These are phyloP conservation scores for Sclerotinia glacialis DNA, from an alignment of 2,329 filamentous ascomycete species.

Conservation along the genomic window DNA sequence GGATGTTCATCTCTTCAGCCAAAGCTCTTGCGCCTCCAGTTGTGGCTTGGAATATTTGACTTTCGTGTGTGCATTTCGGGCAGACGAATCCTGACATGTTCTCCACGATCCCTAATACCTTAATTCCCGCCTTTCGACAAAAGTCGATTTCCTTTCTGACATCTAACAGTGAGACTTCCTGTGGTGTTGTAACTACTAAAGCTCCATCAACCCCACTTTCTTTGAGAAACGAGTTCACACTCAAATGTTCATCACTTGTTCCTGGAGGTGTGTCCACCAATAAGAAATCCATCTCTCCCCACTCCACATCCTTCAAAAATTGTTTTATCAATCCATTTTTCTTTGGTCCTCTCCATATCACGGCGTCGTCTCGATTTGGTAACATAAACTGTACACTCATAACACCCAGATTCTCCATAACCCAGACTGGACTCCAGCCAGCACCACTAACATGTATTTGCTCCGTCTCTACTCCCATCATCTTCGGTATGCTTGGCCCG, in stretches of 20 bases:
- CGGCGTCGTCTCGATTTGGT: conserved; percentile 85
- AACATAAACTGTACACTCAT: conserved; percentile 99
- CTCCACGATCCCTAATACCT: conserved; percentile 84
- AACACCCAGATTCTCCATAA: conserved; percentile 86
- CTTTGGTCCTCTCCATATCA: conserved; percentile 97
- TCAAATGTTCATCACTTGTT: conserved; percentile 92
- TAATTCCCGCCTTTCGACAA: conserved; percentile 89
- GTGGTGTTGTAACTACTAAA: conserved; percentile 88
- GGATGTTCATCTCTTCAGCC: conserved; percentile 81
- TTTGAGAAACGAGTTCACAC: conserved; percentile 86
- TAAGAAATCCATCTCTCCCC: conserved; percentile 91
- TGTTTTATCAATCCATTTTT: conserved; percentile 99
- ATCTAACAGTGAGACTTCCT: conserved; percentile 88
- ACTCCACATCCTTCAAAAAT: conserved; percentile 96
- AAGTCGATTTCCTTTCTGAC: conserved; percentile 98
- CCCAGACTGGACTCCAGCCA: conserved; percentile 95
- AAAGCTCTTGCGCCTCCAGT: conserved; percentile 82
- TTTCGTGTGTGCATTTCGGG: conserved; percentile 78
- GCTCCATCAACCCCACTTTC: conserved; percentile 92
- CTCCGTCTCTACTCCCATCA: conserved; percentile 95
- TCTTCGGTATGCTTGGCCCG: conserved; percentile 93
- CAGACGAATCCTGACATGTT: conserved; percentile 99
- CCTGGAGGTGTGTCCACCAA: conserved; percentile 95
- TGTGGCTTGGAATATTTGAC: conserved; percentile 84
- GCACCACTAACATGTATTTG: conserved; percentile 86